Evolutionary conservation across 805 yeast genomes (phyloP), one percentile per base, ranked within the genome.

Genomic region (Metschnikowia similis): DNA sequence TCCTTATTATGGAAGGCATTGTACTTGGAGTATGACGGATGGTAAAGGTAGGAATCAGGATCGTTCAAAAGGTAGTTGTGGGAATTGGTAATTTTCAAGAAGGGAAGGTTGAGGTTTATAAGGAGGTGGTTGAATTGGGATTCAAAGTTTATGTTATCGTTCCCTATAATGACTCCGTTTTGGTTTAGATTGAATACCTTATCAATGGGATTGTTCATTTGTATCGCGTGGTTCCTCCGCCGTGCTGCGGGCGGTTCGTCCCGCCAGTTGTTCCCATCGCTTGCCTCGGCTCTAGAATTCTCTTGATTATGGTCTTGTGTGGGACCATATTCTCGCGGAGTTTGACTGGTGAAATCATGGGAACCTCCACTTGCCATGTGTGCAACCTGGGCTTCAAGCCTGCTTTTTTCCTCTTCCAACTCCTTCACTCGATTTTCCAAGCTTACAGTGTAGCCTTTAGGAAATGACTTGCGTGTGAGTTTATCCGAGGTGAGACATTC

Each of bases 361-460:
- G 48, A 67, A 67, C 9, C 66, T 63, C 31, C 62, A 3, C 34
- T 27, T 2, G n/a, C 31, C 39, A 43, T 35, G 11, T 43, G 39
- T 13, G 32, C 39, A n/a, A 43, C 14, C 32, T 43, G 46, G 8
- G 30, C 32, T 8, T 43, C 46, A 35, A 56, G 51, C 26, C 14
- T 40, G 37, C 32, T 46, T 40, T 52, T 43, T 28, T 80, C 84
- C 41, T 79, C 78, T 61, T 86, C 90, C 48, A 86, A 67, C 32
- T 76, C 76, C 32, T 81, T 75, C 10, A 87, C 70, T 56, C 80
- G 82, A 48, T 74, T 75, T 59, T 87, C 95, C 56, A 87, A 67
- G 57, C 81, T 82, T 66, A 85, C 89, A 0, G 95, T 87, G 60
- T 87, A 87, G 0, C 94, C 92, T 58, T 84, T 83, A 2, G 94